Evolutionary conservation across 768 basidiomycete species (phyloP).

Genomic region (Suillus placidus): DNA sequence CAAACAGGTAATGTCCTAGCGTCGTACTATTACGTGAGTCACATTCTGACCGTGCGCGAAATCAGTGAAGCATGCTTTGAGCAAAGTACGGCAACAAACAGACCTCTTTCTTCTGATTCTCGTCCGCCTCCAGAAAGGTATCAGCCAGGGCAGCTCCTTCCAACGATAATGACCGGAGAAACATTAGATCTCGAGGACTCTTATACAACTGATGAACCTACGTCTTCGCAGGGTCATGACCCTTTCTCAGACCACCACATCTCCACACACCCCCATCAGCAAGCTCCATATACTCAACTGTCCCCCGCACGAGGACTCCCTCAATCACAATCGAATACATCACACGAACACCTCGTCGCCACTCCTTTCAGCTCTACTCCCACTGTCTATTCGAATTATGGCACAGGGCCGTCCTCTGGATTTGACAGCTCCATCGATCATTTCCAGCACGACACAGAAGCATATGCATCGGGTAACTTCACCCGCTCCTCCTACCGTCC

Average conservation of each 20-base stretch:
- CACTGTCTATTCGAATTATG: conserved; percentile 13
- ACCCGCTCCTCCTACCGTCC: conserved; percentile 50
- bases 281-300: conserved; percentile 41
- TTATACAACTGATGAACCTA: conserved; percentile 4
- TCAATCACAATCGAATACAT: conserved; percentile 22
- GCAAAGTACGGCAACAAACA: background rate
- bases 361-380: conserved; percentile 27
- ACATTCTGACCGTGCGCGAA: conserved; percentile 10
- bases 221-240: conserved; percentile 33
- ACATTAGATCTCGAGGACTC: conserved; percentile 54
- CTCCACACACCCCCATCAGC: conserved; percentile 27
- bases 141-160: conserved; percentile 62
- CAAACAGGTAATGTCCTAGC: conserved; percentile 7
- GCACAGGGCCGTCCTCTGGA: conserved; percentile 34
- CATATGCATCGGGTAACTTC: conserved; percentile 65
- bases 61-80: conserved; percentile 5
- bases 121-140: conserved; percentile 42
- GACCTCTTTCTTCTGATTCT: conserved; percentile 10
- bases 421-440: conserved; percentile 48
- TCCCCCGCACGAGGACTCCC: conserved; percentile 36
- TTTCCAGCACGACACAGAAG: conserved; percentile 67
- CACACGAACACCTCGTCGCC: conserved; percentile 23
- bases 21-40: background rate
- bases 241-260: conserved; percentile 34
- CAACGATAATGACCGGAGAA: conserved; percentile 67